Percentiles rank a stretch among this genome's conserved stretches.
These are phyloP conservation scores for Schizophyllum amplum DNA, from an alignment of 1,284 basidiomycete genomes.

Conservation along the genomic window DNA sequence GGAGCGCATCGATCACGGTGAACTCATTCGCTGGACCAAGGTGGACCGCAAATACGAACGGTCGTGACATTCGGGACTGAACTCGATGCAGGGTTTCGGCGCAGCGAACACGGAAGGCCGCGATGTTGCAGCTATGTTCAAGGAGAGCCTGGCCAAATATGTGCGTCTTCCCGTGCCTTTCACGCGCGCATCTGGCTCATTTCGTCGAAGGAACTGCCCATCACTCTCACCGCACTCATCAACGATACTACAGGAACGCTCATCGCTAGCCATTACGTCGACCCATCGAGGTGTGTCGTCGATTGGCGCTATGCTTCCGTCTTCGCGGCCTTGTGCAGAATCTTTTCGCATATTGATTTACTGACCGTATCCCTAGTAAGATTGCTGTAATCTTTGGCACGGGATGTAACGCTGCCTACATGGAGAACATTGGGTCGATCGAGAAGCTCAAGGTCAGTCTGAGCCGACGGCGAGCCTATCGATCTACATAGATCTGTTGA, in stretches of 20 bases:
- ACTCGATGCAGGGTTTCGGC: slow-evolving; percentile 63
- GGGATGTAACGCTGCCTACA: slow-evolving; percentile 97
- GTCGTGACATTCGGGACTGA: too few relatives aligned
- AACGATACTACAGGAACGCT: slow-evolving; percentile 98
- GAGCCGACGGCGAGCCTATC: too few relatives aligned
- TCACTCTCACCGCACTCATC: slow-evolving; percentile 79
- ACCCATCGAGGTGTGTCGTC: slow-evolving; percentile 40
- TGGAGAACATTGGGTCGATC: slow-evolving; percentile 78
- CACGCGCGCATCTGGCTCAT: slow-evolving; percentile 1
- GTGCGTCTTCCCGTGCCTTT: slow-evolving; percentile 30
- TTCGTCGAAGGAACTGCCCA: slow-evolving; percentile 51
- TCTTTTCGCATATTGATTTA: background rate
- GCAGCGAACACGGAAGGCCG: slow-evolving; percentile 87
- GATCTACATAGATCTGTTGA: too few relatives aligned
- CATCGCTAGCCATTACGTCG: slow-evolving; percentile 95
- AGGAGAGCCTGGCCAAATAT: slow-evolving; percentile 68
- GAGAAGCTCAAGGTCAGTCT: slow-evolving; percentile 57
- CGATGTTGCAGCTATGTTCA: slow-evolving; percentile 93
- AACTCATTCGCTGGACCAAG: slow-evolving; percentile 97
- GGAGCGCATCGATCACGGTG: slow-evolving; percentile 89
- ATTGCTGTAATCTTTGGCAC: slow-evolving; percentile 98
- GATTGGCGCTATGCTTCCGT: too few relatives aligned
- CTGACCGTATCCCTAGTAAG: slow-evolving; percentile 45
- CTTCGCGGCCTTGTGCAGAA: background rate
- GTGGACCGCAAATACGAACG: too few relatives aligned